Percentiles rank a stretch among this genome's conserved stretches.
These are phyloP conservation scores for Tolypocladium capitatum DNA, from an alignment of 2,329 filamentous ascomycete genomes.

Conservation along the genomic window DNA sequence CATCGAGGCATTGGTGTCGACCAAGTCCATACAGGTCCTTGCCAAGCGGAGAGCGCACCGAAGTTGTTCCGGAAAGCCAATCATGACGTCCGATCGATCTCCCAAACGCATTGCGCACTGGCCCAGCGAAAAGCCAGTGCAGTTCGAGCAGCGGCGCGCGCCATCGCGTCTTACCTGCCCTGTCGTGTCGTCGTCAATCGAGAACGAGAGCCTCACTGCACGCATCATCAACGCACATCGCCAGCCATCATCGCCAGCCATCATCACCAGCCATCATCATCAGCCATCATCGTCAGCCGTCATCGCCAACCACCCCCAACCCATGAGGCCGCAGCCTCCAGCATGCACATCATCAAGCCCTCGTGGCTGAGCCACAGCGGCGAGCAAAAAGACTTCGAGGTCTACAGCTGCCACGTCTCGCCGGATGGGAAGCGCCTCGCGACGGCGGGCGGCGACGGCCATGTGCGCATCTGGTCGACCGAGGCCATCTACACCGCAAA, in stretches of 20 bases:
- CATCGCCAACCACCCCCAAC: background rate
- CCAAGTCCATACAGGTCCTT: too few relatives aligned
- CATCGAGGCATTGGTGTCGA: too few relatives aligned
- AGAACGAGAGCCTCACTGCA: background rate
- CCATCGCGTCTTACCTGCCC: background rate
- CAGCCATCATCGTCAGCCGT: background rate
- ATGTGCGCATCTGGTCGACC: slow-evolving; percentile 95
- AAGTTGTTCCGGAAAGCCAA: background rate
- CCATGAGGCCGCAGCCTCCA: slow-evolving; percentile 1
- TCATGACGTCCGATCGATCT: background rate
- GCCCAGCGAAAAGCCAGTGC: background rate
- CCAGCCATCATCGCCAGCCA: background rate
- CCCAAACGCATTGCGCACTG: background rate
- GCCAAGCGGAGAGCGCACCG: background rate
- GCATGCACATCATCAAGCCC: slow-evolving; percentile 83
- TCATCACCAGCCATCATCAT: background rate
- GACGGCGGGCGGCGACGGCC: slow-evolving; percentile 91
- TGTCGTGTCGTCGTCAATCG: background rate
- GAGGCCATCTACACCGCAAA: slow-evolving; percentile 79
- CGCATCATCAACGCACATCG: background rate
- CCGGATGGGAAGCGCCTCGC: slow-evolving; percentile 85
- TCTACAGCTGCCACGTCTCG: slow-evolving; percentile 96
- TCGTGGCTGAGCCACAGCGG: slow-evolving; percentile 93
- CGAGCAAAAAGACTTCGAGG: slow-evolving; percentile 96
- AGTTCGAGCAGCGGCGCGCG: background rate